Conservation (phyloP, 2,329 filamentous ascomycete genomes). For the Geoglossum cookeanum region DNA sequence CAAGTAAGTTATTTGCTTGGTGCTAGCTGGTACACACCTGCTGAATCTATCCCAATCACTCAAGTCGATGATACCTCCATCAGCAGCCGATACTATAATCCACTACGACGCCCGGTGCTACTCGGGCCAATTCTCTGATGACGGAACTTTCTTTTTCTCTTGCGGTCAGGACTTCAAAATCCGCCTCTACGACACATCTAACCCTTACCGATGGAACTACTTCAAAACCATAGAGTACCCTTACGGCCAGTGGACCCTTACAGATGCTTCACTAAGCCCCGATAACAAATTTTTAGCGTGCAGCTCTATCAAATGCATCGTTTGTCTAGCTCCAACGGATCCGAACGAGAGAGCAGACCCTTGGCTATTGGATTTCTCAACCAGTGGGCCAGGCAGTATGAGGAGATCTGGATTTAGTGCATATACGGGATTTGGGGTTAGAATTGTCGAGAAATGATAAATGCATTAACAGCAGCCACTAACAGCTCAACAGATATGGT, state of each 20-base stretch:
- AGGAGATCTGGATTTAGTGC: constrained; percentile 18
- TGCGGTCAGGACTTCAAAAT: constrained; percentile 87
- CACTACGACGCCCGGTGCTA: constrained; percentile 77
- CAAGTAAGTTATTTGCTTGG: constrained; percentile 30
- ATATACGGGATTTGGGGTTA: constrained; percentile 6
- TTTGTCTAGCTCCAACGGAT: constrained; percentile 75
- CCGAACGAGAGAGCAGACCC: constrained; percentile 66
- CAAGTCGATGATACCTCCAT: constrained; percentile 57
- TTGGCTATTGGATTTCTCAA: constrained; percentile 54
- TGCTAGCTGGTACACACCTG: not conserved
- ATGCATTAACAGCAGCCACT: constrained; percentile 2
- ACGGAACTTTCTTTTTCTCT: constrained; percentile 93
- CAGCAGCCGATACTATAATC: constrained; percentile 66
- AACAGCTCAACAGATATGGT: constrained; percentile 46
- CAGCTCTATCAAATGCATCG: constrained; percentile 66
- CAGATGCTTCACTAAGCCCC: constrained; percentile 75
- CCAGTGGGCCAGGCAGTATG: constrained; percentile 21
- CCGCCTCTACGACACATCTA: constrained; percentile 92
- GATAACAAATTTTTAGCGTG: constrained; percentile 88
- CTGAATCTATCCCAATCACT: constrained; percentile 6
- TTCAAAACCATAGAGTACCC: constrained; percentile 82
- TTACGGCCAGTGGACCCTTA: constrained; percentile 86
- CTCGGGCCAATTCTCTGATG: constrained; percentile 88
- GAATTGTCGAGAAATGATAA: not conserved
- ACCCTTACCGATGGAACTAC: constrained; percentile 87